Base-by-base conservation (phyloP, 176 grass and related monocot species). In the Leersia perrieri region DNA sequence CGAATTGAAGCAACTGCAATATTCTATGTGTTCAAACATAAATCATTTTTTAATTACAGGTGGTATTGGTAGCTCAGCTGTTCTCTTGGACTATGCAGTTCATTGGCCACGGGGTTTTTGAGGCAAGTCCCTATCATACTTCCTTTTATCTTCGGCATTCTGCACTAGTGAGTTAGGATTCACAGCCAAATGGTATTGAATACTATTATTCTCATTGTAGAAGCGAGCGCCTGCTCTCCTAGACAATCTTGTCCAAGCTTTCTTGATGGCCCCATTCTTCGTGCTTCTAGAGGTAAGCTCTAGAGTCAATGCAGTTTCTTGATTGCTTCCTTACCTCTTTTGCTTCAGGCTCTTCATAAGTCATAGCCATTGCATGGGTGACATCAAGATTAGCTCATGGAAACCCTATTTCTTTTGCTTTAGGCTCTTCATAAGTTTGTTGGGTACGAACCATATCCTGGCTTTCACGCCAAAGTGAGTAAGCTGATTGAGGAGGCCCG, bases 221-320 rank as follows among this genome's bases (percentile, higher is more conserved):
- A 91, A 93, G 63, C 86, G 90, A 63, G 96, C 96, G 7, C 92
- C 96, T 63, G 92, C 96, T 78, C 86, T 94, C 61, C 41, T 99
- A 73, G 96, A 99, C 87, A 99, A 99, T 47, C 88, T 95, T 65
- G 84, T 87, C 60, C 92, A 95, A 84, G 88, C 96, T 76, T 91
- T 98, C 42, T 49, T 98, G 90, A 98, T 98, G 92, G 96, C 90
- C 2, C 95, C 92, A 83, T 98, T 94, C 68, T 98, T 98, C 79
- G 95, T 98, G 72, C 83, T 98, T 39, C 84, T 98, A 11, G 95
- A 98, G 92, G 95, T 98, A 93, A 86, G 60, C 36, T 15, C 58
- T 5, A 41, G 20, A 58, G n/a, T 16, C n/a, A 3, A 22, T 78
- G 36, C 64, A 38, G n/a, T 60, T 75, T 70, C 28, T n/a, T 30